Evolutionary conservation across 1,284 basidiomycete genomes (phyloP), one percentile per base, ranked within the genome.

Genomic region (Cutaneotrichosporon cutaneum): DNA sequence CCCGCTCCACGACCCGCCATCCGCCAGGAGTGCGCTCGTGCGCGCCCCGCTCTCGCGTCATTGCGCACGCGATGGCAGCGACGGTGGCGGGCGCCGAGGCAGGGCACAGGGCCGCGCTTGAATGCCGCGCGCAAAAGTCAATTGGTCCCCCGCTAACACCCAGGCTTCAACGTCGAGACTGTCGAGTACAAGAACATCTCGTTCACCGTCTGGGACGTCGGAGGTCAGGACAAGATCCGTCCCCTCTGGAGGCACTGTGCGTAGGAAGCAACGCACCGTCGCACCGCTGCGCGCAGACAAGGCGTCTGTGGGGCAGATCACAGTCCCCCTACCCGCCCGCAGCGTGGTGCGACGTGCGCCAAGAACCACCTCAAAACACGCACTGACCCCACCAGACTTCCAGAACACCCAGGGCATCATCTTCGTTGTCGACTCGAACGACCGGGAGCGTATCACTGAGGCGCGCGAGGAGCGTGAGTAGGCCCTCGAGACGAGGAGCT

Each of bases 371-470:
- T 4, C 26, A 26, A n/a, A 11, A n/a, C 22, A 22, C 39, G 26
- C 48, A 58, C 48, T 52, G 48, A 54, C 51, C 22, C n/a, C 48
- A 44, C 32, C 71, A 96, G 95, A 99, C 85, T 99, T 97, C 92
- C 96, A 99, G 83, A 99, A 99, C 85, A 99, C 96, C 54, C 96
- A 99, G 83, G 96, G 95, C 72, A 98, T 99, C 83, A 99, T 99
- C 80, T 99, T 99, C 81, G 96, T 99, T 61, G 94, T 99, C 56
- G 96, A 99, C 82, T 99, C 96, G 61, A 99, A 99, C 82, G 96
- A 99, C 85, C 86, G 96, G 82, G 96, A 99, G 82, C 95, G 96
- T 90, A 91, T 99, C 68, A 90, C 92, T 58, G 96, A 99, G 83
- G 96, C 96, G 58, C 90, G 96, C 67, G 96, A 99, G 84, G 96